Percentiles rank a stretch among this genome's conserved stretches.
Evolutionary conservation across 163 green algal genomes (phyloP).

Genomic region (Scenedesmus sp.): DNA sequence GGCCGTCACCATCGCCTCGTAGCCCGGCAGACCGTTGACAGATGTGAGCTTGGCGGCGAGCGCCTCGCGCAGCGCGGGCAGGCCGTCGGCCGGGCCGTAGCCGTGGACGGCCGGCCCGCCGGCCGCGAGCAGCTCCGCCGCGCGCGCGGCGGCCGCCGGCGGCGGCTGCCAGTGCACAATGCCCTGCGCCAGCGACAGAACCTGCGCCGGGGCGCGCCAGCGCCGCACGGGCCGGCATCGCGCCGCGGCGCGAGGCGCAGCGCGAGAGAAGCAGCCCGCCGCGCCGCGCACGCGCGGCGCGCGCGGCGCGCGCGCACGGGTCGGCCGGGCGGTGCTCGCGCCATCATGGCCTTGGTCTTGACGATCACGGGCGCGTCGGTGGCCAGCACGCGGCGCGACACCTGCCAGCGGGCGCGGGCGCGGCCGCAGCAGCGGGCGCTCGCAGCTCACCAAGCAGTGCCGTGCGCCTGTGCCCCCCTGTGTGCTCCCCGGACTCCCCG

Average conservation of each 20-base stretch:
- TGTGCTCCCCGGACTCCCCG: too few relatives aligned
- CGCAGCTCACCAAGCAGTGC: too few relatives aligned
- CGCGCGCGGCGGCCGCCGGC: not conserved
- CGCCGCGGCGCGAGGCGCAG: too few relatives aligned
- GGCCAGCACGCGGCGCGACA: slow-evolving; percentile 44
- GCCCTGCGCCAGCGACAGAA: slow-evolving; percentile 48
- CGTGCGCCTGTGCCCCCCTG: too few relatives aligned
- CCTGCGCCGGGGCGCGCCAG: not conserved
- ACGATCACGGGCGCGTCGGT: slow-evolving; percentile 55
- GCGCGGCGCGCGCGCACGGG: too few relatives aligned
- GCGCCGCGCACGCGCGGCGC: too few relatives aligned
- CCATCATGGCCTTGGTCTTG: slow-evolving; percentile 53
- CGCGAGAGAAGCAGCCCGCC: too few relatives aligned
- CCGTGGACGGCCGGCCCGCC: not conserved
- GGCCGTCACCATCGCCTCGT: slow-evolving; percentile 91
- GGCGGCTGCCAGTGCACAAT: slow-evolving; percentile 53
- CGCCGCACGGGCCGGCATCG: too few relatives aligned
- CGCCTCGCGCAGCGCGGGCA: slow-evolving; percentile 51
- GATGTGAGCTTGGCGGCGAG: slow-evolving; percentile 51
- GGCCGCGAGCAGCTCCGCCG: not conserved
- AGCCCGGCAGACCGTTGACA: slow-evolving; percentile 51
- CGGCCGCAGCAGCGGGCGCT: too few relatives aligned
- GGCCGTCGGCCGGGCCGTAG: slow-evolving; percentile 56
- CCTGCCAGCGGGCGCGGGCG: slow-evolving; percentile 8
- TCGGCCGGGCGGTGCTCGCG: not conserved